Evolutionary conservation across 176 grass and related monocot species (phyloP).

Genomic region (Triticum monococcum): DNA sequence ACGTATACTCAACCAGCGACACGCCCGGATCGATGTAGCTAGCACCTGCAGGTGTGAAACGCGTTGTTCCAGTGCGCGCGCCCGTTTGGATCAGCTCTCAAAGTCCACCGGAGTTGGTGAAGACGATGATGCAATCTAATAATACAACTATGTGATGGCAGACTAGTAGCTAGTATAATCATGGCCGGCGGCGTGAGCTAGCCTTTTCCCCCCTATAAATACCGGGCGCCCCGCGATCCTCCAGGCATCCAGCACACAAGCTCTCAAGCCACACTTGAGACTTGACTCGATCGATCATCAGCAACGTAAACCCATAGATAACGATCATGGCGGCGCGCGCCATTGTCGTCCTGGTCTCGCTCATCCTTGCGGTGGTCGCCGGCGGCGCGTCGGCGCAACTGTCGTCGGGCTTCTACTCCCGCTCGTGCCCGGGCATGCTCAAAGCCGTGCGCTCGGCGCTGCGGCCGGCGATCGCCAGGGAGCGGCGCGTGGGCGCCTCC

Average conservation of each 20-base stretch:
- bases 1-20: neutral
- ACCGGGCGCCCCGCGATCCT: neutral
- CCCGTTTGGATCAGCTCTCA: neutral
- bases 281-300: neutral
- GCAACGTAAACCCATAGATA: neutral
- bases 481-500: slow-evolving; percentile 80
- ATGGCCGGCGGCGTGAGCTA: neutral
- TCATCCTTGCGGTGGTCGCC: neutral
- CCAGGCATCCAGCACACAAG: neutral
- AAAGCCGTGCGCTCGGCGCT: slow-evolving; percentile 43
- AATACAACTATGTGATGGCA: neutral
- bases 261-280: slow-evolving; percentile 14
- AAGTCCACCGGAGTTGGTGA: slow-evolving; percentile 11
- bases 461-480: slow-evolving; percentile 41
- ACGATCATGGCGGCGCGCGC: neutral
- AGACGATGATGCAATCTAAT: slow-evolving; percentile 15
- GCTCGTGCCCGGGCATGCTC: slow-evolving; percentile 58
- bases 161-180: neutral
- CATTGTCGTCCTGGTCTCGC: neutral
- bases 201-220: neutral
- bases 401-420: slow-evolving; percentile 51
- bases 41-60: neutral
- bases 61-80: neutral
- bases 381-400: slow-evolving; percentile 38
- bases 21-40: neutral